Evolutionary conservation across 441 rosid species (phyloP).

Genomic region (Isatis lusitanica): DNA sequence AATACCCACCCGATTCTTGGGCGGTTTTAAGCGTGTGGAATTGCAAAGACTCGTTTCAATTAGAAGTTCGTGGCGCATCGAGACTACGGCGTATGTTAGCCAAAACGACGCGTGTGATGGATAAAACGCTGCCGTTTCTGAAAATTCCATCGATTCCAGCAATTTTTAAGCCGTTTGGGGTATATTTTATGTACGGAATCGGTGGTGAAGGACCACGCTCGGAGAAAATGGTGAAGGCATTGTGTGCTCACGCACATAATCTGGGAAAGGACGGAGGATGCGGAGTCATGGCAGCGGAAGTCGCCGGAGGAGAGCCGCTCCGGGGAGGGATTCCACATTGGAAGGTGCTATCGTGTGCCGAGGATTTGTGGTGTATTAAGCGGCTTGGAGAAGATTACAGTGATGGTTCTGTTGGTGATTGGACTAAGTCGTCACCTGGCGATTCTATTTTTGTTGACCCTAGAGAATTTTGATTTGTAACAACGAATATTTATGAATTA

Average conservation of each 20-base stretch:
- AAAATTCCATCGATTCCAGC: conserved; percentile 79
- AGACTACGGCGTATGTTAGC: conserved; percentile 48
- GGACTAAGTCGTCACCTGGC: conserved; percentile 83
- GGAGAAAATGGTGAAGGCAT: conserved; percentile 51
- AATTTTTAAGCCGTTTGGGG: conserved; percentile 75
- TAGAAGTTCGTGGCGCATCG: conserved; percentile 83
- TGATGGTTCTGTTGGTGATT: conserved; percentile 85
- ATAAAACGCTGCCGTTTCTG: conserved; percentile 71
- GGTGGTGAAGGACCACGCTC: conserved; percentile 85
- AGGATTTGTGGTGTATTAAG: conserved; percentile 90
- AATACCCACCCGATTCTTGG: conserved; percentile 84
- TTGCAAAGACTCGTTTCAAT: conserved; percentile 63
- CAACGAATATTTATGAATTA: background rate
- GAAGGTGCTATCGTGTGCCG: conserved; percentile 79
- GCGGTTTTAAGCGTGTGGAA: conserved; percentile 87
- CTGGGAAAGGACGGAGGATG: conserved; percentile 69
- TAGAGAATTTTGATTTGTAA: conserved; percentile 59
- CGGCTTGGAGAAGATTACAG: conserved; percentile 80
- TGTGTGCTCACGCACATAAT: conserved; percentile 78
- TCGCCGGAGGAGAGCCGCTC: conserved; percentile 65
- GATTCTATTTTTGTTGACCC: conserved; percentile 93
- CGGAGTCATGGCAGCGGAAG: conserved; percentile 77
- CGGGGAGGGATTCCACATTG: conserved; percentile 78
- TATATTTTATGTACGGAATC: conserved; percentile 72
- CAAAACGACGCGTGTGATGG: conserved; percentile 61